phyloP scores from a whole-genome alignment of 2,329 filamentous ascomycete genomes.

The Rachicladosporium sp. region DNA sequence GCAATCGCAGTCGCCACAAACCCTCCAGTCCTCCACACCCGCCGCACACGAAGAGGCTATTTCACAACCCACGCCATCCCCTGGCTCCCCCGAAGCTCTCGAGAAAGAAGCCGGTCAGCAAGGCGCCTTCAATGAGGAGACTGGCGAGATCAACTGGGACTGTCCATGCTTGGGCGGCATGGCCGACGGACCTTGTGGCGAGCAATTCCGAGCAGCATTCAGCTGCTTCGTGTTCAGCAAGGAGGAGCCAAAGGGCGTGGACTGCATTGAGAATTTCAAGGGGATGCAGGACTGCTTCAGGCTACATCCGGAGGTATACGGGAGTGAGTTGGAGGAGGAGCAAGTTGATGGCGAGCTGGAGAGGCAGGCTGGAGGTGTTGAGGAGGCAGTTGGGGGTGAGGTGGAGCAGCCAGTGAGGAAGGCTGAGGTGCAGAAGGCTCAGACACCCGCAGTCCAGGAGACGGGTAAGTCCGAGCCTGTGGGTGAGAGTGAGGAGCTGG shows the following conservation, averaged over 20 bases:
- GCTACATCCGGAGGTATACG: conserved; percentile 83
- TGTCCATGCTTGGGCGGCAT: conserved; percentile 95
- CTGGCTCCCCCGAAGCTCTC: conserved; percentile 40
- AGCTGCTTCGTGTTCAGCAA: conserved; percentile 96
- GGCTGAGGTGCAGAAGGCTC: conserved; percentile 12
- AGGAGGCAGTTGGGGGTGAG: conserved; percentile 12
- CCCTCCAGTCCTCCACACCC: conserved; percentile 5
- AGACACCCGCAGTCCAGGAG: conserved; percentile 22
- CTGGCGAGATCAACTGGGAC: conserved; percentile 99
- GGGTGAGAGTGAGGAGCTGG: conserved; percentile 31
- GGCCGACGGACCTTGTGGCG: conserved; percentile 89
- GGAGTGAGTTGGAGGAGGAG: conserved; percentile 72
- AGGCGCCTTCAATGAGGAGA: conserved; percentile 95
- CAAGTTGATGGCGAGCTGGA: conserved; percentile 27
- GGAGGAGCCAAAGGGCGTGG: conserved; percentile 68
- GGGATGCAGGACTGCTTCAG: conserved; percentile 97
- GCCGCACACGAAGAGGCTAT: conserved; percentile 12
- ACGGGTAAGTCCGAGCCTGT: conserved; percentile 17
- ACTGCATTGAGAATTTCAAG: conserved; percentile 39
- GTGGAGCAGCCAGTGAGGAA: conserved; percentile 6
- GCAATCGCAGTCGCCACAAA: conserved; percentile 11
- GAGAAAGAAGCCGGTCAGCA: conserved; percentile 76
- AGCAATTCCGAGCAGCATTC: conserved; percentile 89
- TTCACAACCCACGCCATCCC: conserved; percentile 13
- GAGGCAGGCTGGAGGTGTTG: conserved; percentile 20